Conservation (phyloP, 345 rosid species). For the Dimocarpus longan region DNA sequence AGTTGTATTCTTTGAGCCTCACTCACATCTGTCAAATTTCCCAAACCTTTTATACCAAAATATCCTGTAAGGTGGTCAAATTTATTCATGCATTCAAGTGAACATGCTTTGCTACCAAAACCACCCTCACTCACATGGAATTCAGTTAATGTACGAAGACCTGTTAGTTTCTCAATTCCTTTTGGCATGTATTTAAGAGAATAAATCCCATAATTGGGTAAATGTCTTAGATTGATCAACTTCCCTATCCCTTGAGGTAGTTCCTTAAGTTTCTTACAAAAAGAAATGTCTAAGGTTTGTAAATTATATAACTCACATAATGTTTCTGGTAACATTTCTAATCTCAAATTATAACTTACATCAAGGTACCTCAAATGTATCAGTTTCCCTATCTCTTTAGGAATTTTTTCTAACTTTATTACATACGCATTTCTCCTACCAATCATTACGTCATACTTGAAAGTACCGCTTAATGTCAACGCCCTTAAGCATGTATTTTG, state of each 20-base stretch:
- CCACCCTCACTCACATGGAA: neutral
- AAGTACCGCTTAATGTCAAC: neutral
- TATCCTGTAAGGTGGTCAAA: no score
- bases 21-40: no score
- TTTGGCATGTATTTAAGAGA: conserved; percentile 1
- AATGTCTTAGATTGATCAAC: no score
- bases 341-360: neutral
- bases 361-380: conserved; percentile 25
- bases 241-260: no score
- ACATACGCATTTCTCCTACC: no score
- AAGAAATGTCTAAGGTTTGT: no score
- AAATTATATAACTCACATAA: conserved; percentile 6
- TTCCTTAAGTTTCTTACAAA: no score
- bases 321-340: conserved; percentile 23
- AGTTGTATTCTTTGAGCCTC: no score
- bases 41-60: no score
- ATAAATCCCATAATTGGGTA: no score
- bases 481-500: no score
- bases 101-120: neutral
- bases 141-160: neutral
- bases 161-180: conserved; percentile 10
- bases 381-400: conserved; percentile 16
- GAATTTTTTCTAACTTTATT: conserved; percentile 13
- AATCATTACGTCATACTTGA: neutral
- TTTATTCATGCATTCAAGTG: neutral